Percentiles rank a stretch among this genome's conserved stretches.
Conservation (phyloP, 2,329 filamentous ascomycete genomes). For the Albophoma yamanashiensis region DNA sequence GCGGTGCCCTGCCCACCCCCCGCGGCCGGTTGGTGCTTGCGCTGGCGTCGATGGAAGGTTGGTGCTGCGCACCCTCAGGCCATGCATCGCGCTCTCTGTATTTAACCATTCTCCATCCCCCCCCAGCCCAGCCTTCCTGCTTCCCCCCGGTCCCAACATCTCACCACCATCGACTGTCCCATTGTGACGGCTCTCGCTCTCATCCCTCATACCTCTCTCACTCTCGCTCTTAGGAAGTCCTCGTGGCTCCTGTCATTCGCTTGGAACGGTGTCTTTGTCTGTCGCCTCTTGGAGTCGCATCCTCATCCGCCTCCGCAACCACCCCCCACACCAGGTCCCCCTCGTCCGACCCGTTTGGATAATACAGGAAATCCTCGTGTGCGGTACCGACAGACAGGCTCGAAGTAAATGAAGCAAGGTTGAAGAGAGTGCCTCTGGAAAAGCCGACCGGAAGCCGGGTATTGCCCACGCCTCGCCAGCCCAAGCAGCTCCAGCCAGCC, state of each 20-base stretch:
- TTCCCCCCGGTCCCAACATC: slow-evolving; percentile 3
- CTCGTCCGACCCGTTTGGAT: background rate
- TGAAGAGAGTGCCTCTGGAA: background rate
- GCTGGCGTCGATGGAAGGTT: background rate
- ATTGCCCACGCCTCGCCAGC: background rate
- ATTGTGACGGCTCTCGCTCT: slow-evolving; percentile 2
- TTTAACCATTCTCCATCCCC: slow-evolving; percentile 7
- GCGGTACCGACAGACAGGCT: background rate
- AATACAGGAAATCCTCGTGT: background rate
- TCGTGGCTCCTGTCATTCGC: slow-evolving; percentile 68
- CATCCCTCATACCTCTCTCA: slow-evolving; percentile 11
- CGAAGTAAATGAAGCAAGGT: background rate
- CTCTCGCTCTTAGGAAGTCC: slow-evolving; percentile 50
- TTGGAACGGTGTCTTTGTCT: slow-evolving; percentile 42
- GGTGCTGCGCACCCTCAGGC: background rate
- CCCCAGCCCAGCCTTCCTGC: slow-evolving; percentile 1
- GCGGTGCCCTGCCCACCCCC: background rate
- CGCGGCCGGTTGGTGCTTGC: background rate
- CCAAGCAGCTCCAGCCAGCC: background rate
- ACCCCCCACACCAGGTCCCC: background rate
- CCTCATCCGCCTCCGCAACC: slow-evolving; percentile 7
- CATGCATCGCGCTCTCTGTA: background rate
- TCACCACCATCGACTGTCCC: slow-evolving; percentile 1
- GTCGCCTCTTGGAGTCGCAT: slow-evolving; percentile 26
- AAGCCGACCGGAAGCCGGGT: background rate